Evolutionary conservation across 2,329 filamentous ascomycete genomes (phyloP), one percentile per base, ranked within the genome.

Genomic region (Aureobasidium sp.): DNA sequence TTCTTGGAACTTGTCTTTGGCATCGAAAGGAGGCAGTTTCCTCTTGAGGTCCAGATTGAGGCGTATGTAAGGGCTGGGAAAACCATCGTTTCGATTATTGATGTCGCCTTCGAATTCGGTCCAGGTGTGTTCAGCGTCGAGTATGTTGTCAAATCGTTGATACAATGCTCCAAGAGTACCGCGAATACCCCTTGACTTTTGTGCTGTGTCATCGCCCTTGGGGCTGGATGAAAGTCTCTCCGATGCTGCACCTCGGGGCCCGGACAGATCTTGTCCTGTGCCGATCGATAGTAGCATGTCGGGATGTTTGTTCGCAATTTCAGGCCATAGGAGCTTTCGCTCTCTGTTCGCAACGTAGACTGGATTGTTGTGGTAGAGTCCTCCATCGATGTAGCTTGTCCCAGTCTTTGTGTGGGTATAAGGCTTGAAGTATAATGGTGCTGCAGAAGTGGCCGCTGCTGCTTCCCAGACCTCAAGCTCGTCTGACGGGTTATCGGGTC

Each of bases 391-490:
- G 62, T 81, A 83, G 0, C 71, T 74, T 5, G 74, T 72, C 61
- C 76, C 74, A 0, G 78, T 77, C 4, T 73, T 72, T 5, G 73
- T 70, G 58, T 82, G 77, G n/a, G 74, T 69, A 69, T 80, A 81
- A 7, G 78, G 75, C 62, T 79, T 78, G 69, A 82, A 82, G 62
- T 76, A 79, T 1, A 71, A 73, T 3, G 79, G 79, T 4, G 77
- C 76, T 5, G 80, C 78, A 1, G 77, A 74, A 1, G 79, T 79
- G 6, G 79, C 80, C 17, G 80, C 73, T 3, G 78, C 74, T 19
- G 78, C 78, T 71, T 83, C 76, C 78, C 79, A 81, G 4, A 77
- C 74, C 63, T 76, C 78, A 27, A 79, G 59, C 62, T 79, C 77
- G 43, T 69, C 66, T 3, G 70, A 62, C 0, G 69, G 67, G 31